A percentile compares a stretch with the other conserved stretches of the same genome.
Evolutionary conservation across 2,329 filamentous ascomycete species (phyloP).

Genomic region (Nothophaeocryptopus gaeumannii): DNA sequence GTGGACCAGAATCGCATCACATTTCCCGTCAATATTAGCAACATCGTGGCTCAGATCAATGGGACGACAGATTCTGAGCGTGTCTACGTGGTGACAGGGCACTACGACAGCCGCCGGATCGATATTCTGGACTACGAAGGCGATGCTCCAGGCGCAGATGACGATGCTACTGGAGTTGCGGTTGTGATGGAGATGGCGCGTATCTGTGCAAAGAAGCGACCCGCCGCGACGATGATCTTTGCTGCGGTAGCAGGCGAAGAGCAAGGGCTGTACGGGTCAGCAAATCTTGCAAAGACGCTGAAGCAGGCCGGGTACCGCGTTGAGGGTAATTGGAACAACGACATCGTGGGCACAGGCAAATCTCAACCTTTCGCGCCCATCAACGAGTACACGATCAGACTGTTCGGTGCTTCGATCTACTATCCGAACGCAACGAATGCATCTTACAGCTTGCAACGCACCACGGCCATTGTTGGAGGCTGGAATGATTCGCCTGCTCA

Average conservation of each 20-base stretch:
- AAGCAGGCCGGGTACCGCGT: constrained; percentile 53
- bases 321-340: constrained; percentile 58
- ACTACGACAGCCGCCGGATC: constrained; percentile 55
- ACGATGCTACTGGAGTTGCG: constrained; percentile 57
- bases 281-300: constrained; percentile 53
- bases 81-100: constrained; percentile 55
- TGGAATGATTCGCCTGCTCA: constrained; percentile 57
- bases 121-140: constrained; percentile 51
- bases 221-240: constrained; percentile 54
- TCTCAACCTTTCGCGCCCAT: constrained; percentile 40
- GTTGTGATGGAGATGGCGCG: constrained; percentile 57
- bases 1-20: constrained; percentile 46
- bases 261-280: constrained; percentile 54
- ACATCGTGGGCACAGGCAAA: constrained; percentile 52
- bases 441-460: constrained; percentile 33
- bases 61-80: constrained; percentile 50
- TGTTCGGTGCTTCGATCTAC: constrained; percentile 50
- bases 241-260: constrained; percentile 59
- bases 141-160: constrained; percentile 57
- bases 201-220: constrained; percentile 48
- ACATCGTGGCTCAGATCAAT: constrained; percentile 53
- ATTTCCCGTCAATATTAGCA: constrained; percentile 53
- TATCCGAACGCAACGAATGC: constrained; percentile 45
- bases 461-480: constrained; percentile 46
- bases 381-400: constrained; percentile 49